A percentile compares a stretch with the other conserved stretches of the same genome.
These are phyloP conservation scores for Calonectria fujianensis DNA, from an alignment of 2,329 filamentous ascomycete genomes.

Conservation along the genomic window DNA sequence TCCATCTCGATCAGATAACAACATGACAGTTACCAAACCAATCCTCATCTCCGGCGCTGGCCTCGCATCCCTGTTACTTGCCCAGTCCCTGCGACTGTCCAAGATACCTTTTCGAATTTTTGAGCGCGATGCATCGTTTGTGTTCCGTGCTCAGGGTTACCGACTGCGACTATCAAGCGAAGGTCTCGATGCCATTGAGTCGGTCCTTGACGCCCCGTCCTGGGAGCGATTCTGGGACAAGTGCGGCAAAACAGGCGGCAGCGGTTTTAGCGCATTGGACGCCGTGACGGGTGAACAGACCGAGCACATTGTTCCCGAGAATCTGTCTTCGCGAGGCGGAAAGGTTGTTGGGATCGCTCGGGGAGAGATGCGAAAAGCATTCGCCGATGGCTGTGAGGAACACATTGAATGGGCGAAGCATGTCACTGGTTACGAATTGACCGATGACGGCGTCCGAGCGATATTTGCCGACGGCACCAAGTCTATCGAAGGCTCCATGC, in stretches of 20 bases:
- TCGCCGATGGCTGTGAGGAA: constrained; percentile 73
- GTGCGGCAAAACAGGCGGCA: constrained; percentile 76
- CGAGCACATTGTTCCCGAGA: constrained; percentile 54
- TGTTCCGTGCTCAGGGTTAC: constrained; percentile 78
- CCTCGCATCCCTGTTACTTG: constrained; percentile 65
- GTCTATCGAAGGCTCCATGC: constrained; percentile 74
- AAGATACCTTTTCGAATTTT: constrained; percentile 73
- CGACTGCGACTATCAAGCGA: constrained; percentile 74
- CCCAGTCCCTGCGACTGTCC: constrained; percentile 63
- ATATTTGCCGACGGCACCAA: constrained; percentile 77
- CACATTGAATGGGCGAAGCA: constrained; percentile 73
- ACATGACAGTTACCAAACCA: constrained; percentile 54
- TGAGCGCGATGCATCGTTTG: constrained; percentile 70
- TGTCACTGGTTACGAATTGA: constrained; percentile 76
- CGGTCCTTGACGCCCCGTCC: constrained; percentile 68
- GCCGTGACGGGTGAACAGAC: constrained; percentile 71
- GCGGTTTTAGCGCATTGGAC: constrained; percentile 70
- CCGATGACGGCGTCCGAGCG: constrained; percentile 71
- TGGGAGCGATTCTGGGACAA: constrained; percentile 75
- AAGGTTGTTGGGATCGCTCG: constrained; percentile 78
- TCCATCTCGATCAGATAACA: not conserved
- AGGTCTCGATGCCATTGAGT: constrained; percentile 77
- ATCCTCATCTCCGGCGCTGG: constrained; percentile 68
- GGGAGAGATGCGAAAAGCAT: constrained; percentile 77
- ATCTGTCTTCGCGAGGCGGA: constrained; percentile 70